A percentile compares a stretch with the other conserved stretches of the same genome.
Evolutionary conservation across 164 flowering plant genomes (phyloP).

Genomic region (Aristolochia californica): DNA sequence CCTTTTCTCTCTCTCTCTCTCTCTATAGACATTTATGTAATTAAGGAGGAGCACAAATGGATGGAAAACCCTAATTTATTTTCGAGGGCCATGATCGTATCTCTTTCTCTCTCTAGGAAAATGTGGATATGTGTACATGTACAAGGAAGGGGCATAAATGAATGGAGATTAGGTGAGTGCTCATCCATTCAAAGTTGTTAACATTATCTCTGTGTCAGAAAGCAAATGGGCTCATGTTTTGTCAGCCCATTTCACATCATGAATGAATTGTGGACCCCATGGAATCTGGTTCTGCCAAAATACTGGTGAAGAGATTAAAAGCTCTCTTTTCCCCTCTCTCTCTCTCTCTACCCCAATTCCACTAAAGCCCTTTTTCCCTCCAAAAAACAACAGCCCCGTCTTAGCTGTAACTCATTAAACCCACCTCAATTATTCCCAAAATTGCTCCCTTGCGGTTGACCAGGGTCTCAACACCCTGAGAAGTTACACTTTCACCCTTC

Average conservation of each 20-base stretch:
- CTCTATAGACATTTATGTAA: too few species aligned
- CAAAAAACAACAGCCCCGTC: not conserved
- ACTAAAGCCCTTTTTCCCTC: not conserved
- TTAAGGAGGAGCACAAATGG: not conserved
- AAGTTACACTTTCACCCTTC: not conserved
- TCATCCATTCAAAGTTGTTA: conserved; percentile 12
- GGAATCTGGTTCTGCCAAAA: conserved; percentile 14
- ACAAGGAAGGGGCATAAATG: conserved; percentile 6
- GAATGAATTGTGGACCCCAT: conserved; percentile 4
- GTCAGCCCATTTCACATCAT: conserved; percentile 4
- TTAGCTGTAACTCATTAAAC: not conserved
- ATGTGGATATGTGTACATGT: too few species aligned
- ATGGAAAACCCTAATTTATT: not conserved
- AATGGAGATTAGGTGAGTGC: conserved; percentile 5
- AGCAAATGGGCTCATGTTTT: conserved; percentile 2
- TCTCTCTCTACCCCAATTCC: not conserved
- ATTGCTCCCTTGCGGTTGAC: not conserved
- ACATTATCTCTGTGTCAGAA: conserved; percentile 5
- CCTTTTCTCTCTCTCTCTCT: too few species aligned
- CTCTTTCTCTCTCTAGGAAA: too few species aligned
- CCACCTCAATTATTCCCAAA: not conserved
- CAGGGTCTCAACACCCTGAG: not conserved
- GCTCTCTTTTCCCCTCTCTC: not conserved
- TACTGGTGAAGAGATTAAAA: conserved; percentile 3
- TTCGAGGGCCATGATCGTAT: too few species aligned